Conservation (phyloP, 2,329 filamentous ascomycete genomes). For the Graphilbum ipis-grandicollis region DNA sequence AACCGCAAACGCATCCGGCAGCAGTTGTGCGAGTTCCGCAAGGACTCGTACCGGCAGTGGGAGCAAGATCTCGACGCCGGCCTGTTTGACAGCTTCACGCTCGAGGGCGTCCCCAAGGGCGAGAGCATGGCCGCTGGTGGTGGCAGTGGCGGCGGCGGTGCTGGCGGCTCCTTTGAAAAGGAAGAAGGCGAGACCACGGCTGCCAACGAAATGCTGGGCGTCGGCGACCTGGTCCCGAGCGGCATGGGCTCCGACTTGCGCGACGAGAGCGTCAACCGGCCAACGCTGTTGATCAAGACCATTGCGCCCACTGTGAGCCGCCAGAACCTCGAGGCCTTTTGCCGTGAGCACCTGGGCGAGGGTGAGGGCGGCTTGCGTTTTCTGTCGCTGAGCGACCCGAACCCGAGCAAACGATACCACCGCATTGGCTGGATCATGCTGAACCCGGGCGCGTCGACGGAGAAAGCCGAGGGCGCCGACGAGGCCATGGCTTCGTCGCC, state of each 20-base stretch:
- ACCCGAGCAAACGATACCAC: slow-evolving; percentile 91
- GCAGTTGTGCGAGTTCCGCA: slow-evolving; percentile 65
- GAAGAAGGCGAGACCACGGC: slow-evolving; percentile 90
- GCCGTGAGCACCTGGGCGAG: slow-evolving; percentile 84
- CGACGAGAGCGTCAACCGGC: slow-evolving; percentile 76
- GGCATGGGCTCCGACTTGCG: slow-evolving; percentile 72
- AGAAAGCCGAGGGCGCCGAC: slow-evolving; percentile 38
- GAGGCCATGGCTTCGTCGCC: slow-evolving; percentile 38
- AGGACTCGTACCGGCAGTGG: slow-evolving; percentile 70
- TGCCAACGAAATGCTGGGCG: slow-evolving; percentile 79
- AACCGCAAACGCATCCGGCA: slow-evolving; percentile 57
- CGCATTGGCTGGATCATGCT: slow-evolving; percentile 98
- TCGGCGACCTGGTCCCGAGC: slow-evolving; percentile 75
- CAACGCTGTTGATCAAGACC: slow-evolving; percentile 92
- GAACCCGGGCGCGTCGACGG: slow-evolving; percentile 52
- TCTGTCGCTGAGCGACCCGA: slow-evolving; percentile 89
- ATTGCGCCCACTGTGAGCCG: slow-evolving; percentile 92
- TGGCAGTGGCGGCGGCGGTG: too few relatives aligned
- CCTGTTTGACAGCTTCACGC: slow-evolving; percentile 81
- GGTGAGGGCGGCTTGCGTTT: slow-evolving; percentile 87
- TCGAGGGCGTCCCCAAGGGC: slow-evolving; percentile 86
- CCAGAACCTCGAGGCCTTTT: slow-evolving; percentile 83
- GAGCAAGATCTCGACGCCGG: slow-evolving; percentile 72
- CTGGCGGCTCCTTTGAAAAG: slow-evolving; percentile 73
- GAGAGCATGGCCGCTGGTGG: too few relatives aligned